Evolutionary conservation across 1,284 basidiomycete species (phyloP), one percentile per base, ranked within the genome.

Genomic region (Mycena citricolor): DNA sequence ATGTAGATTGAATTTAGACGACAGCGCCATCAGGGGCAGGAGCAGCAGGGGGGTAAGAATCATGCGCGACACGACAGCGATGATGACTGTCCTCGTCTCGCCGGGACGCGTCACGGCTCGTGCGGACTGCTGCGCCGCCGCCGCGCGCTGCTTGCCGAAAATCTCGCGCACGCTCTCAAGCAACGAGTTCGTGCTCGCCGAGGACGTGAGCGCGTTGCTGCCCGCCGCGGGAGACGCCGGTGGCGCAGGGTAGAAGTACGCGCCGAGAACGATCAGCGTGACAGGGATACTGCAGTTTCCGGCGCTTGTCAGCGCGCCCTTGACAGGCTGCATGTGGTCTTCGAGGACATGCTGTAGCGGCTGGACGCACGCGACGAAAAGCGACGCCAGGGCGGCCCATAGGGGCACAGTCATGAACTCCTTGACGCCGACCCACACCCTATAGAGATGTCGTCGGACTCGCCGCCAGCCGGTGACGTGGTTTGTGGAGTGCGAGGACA

Each of bases 261-360:
- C 92, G 13, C 94, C 94, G 32, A 97, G 82, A 7, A 97, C 92
- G 48, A 97, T 77, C 28, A 97, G 72, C 3, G 94, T 97, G 19
- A 97, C 62, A 0, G 94, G 94, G 53, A 97, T 86, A 0, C 88
- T 90, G 58, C 90, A 94, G 55, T 77, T 79, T 2, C 91, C 90
- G 0, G 87, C 84, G 20, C 74, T 69, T 17, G 71, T 74, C 49
- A 94, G 68, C 0, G 90, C 86, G 33, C 81, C 79, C 57, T 84
- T 88, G 44, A 94, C 65, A 0, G 89, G 84, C 30, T 73, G 69
- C 58, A 87, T 65, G 51, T 80, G 79, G 4, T 67, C 60, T 16
- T 82, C 76, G 36, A 94, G 70, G 10, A 72, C 56, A 43, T 83
- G 77, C 60, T 95, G 90, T 11, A 95, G 56, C 2, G 88, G 84